Evolutionary conservation across 208 protist genomes (phyloP).

Genomic region (Vickermania spadyakhi): DNA sequence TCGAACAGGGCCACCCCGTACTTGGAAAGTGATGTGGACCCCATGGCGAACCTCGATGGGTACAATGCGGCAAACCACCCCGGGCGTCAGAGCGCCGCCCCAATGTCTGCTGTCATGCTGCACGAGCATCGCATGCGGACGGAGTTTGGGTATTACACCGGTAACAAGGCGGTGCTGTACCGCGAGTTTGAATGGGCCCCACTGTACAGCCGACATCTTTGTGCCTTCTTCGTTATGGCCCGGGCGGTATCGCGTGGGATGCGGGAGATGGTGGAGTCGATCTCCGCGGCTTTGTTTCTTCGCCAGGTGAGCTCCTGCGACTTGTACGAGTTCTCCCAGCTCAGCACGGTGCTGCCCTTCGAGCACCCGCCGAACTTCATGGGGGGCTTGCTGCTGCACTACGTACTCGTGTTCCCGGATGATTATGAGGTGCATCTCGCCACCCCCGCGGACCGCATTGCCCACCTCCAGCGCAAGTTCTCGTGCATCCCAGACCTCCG

Average conservation of each 20-base stretch:
- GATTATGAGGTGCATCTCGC: slow-evolving; percentile 67
- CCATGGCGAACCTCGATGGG: background rate
- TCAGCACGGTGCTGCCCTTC: slow-evolving; percentile 55
- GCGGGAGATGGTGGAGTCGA: slow-evolving; percentile 78
- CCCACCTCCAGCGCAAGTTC: slow-evolving; percentile 59
- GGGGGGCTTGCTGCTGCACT: slow-evolving; percentile 74
- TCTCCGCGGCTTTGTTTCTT: slow-evolving; percentile 62
- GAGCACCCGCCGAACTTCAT: slow-evolving; percentile 59
- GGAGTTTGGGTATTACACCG: background rate
- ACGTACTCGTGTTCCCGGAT: slow-evolving; percentile 75
- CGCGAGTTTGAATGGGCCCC: slow-evolving; percentile 56
- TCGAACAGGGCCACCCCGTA: too few species aligned
- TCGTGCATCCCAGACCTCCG: slow-evolving; percentile 48
- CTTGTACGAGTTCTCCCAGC: slow-evolving; percentile 39
- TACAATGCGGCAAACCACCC: background rate
- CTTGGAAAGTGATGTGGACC: background rate
- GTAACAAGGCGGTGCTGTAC: slow-evolving; percentile 11
- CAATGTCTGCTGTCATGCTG: background rate
- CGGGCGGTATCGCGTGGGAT: slow-evolving; percentile 63
- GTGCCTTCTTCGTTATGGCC: slow-evolving; percentile 74
- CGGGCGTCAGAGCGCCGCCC: background rate
- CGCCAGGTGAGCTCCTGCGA: slow-evolving; percentile 43
- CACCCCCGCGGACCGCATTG: slow-evolving; percentile 46
- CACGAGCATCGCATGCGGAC: background rate
- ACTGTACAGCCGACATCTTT: slow-evolving; percentile 82